phyloP scores from a whole-genome alignment of 2,329 filamentous ascomycete genomes.

The Ambrosiella beaveri region DNA sequence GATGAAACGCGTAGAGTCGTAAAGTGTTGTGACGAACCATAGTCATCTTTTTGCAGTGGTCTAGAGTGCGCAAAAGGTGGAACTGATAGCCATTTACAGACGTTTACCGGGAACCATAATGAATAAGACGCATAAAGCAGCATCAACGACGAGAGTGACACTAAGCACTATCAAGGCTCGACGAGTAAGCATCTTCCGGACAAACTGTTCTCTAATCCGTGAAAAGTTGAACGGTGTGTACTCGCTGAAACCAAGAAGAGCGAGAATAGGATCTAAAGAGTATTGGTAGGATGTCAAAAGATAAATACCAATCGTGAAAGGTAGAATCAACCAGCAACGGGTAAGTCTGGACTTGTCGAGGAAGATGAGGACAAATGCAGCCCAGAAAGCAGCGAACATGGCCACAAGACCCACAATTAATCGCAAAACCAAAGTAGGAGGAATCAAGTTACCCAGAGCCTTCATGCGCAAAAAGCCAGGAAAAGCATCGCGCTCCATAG shows the following conservation, averaged over 20 bases:
- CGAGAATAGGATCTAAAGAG: slow-evolving; percentile 80
- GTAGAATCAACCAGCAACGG: slow-evolving; percentile 77
- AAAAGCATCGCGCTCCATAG: slow-evolving; percentile 98
- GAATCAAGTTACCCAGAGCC: slow-evolving; percentile 87
- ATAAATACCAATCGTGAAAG: slow-evolving; percentile 84
- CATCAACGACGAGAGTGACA: slow-evolving; percentile 59
- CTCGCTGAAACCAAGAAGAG: slow-evolving; percentile 78
- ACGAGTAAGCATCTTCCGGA: slow-evolving; percentile 69
- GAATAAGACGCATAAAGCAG: slow-evolving; percentile 75
- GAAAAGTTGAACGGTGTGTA: slow-evolving; percentile 92
- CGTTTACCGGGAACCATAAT: slow-evolving; percentile 85
- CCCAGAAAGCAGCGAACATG: slow-evolving; percentile 89
- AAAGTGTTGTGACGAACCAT: not conserved
- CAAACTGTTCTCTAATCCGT: slow-evolving; percentile 74
- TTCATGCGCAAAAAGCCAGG: slow-evolving; percentile 91
- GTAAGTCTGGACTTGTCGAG: slow-evolving; percentile 57
- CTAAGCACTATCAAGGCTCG: slow-evolving; percentile 66
- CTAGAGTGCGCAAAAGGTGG: not conserved
- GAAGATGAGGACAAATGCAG: slow-evolving; percentile 84
- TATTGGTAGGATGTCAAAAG: slow-evolving; percentile 85
- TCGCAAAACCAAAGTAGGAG: slow-evolving; percentile 70
- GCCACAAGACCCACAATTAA: slow-evolving; percentile 70
- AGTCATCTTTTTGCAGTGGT: not conserved
- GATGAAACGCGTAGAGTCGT: not conserved
- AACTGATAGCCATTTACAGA: slow-evolving; percentile 30